Evolutionary conservation across 768 basidiomycete genomes (phyloP), one percentile per base, ranked within the genome.

Genomic region (Naganishia kalamii): DNA sequence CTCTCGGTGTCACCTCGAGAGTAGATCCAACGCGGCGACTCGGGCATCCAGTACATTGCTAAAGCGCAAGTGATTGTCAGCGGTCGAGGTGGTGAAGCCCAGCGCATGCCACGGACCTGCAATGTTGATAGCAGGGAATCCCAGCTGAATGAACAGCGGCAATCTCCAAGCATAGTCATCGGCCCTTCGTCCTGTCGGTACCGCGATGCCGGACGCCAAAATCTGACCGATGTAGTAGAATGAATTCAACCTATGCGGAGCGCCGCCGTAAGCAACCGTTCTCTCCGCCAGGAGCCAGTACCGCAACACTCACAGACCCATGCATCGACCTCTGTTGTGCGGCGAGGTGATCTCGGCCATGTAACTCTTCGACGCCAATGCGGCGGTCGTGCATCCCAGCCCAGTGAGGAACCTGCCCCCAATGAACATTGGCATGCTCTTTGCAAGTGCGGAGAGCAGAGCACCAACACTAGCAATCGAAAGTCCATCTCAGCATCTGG

Each of bases 221-320:
- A 85, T 84, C 70, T 84, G 83, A 11, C 83, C 84, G 43, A 84
- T 79, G 70, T 83, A 83, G 70, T 80, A 83, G 70, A 84, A 84
- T 17, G 82, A 83, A 68, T 83, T 83, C 8, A 44, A 25, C 33
- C 52, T 54, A 23, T 37, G 10, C 3, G 3, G 4, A 27, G n/a
- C n/a, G n/a, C n/a, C n/a, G 41, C n/a, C 41, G 41, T 43, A 11
- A 43, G 41, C 11, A 43, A n/a, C 41, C 12, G 41, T 11, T 43
- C 41, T 43, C 41, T 11, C 41, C 12, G 12, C 12, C 41, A 43
- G n/a, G 41, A n/a, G 41, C n/a, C 41, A 43, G 11, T n/a, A n/a
- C n/a, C n/a, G 4, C n/a, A 15, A 25, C 2, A 54, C 52, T 35
- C 23, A 72, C 61, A 83, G 80, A 3, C 84, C 84, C 47, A 85